A percentile compares a stretch with the other conserved stretches of the same genome.
These are phyloP conservation scores for Yarrowia sp. DNA, from an alignment of 805 yeast genomes.

Conservation along the genomic window DNA sequence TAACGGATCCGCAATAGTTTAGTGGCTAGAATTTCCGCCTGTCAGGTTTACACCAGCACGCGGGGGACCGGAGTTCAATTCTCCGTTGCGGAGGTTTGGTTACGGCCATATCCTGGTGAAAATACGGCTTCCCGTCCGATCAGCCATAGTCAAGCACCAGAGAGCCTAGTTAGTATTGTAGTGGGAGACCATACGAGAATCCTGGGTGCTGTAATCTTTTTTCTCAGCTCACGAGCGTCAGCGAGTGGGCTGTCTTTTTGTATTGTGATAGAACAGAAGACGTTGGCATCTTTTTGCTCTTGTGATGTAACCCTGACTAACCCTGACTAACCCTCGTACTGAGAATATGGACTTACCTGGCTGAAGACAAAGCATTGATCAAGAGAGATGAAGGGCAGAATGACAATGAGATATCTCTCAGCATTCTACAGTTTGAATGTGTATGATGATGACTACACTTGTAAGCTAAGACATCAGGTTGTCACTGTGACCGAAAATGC, in stretches of 20 bases:
- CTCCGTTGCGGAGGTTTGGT: slow-evolving; percentile 38
- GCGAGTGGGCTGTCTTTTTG: background rate
- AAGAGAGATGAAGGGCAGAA: too few species aligned
- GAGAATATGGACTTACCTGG: too few species aligned
- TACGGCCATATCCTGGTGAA: slow-evolving; percentile 38
- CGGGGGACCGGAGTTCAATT: slow-evolving; percentile 39
- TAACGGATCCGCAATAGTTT: slow-evolving; percentile 46
- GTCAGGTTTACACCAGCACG: slow-evolving; percentile 44
- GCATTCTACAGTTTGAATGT: too few species aligned
- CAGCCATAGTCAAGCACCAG: slow-evolving; percentile 39
- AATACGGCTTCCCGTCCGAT: slow-evolving; percentile 38
- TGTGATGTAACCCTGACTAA: too few species aligned
- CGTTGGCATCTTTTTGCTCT: too few species aligned
- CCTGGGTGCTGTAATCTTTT: slow-evolving; percentile 37
- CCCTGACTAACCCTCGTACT: too few species aligned
- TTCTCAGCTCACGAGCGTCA: background rate
- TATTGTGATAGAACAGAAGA: too few species aligned
- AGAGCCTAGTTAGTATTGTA: slow-evolving; percentile 38
- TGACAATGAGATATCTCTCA: too few species aligned
- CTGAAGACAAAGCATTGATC: too few species aligned
- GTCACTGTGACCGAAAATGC: too few species aligned
- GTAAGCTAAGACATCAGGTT: too few species aligned
- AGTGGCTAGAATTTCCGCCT: slow-evolving; percentile 54
- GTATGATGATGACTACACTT: too few species aligned
- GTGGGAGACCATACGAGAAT: slow-evolving; percentile 38